Evolutionary conservation across 805 yeast genomes (phyloP).

Genomic region (Teunomyces cretensis): DNA sequence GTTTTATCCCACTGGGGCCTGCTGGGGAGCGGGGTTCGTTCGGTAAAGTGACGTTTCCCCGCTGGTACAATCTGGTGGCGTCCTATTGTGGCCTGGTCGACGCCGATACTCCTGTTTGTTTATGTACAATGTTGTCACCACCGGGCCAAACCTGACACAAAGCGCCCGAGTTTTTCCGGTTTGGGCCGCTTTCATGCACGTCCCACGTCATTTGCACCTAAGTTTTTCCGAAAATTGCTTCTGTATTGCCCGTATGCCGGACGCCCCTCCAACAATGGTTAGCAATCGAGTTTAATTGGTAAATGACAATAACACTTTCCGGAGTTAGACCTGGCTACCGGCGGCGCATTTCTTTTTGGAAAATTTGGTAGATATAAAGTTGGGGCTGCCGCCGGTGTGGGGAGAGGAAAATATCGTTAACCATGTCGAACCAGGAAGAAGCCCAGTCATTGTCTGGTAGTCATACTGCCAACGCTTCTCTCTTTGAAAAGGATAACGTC

Average conservation of each 20-base stretch:
- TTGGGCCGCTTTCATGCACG: neutral
- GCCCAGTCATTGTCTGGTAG: neutral
- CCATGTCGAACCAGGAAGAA: neutral
- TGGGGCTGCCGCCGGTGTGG: neutral
- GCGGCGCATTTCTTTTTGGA: neutral
- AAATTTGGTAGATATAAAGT: too few relatives aligned
- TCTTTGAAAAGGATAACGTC: slow-evolving; percentile 4
- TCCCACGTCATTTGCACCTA: neutral
- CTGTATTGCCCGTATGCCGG: neutral
- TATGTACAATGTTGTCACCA: neutral
- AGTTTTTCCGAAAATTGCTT: neutral
- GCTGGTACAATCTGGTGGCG: too few relatives aligned
- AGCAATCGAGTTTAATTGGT: too few relatives aligned
- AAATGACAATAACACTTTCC: too few relatives aligned
- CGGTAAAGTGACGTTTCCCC: too few relatives aligned
- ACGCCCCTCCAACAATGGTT: too few relatives aligned
- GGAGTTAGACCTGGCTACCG: too few relatives aligned
- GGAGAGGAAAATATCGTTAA: neutral
- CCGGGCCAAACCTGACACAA: neutral
- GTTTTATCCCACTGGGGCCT: too few relatives aligned
- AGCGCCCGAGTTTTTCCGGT: neutral
- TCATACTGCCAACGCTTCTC: slow-evolving; percentile 6
- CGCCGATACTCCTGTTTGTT: too few relatives aligned
- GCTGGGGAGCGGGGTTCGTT: too few relatives aligned
- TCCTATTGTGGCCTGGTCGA: too few relatives aligned